Evolutionary conservation across 202 grass and related monocot species (phyloP).

Genomic region (Eragrostis tef): DNA sequence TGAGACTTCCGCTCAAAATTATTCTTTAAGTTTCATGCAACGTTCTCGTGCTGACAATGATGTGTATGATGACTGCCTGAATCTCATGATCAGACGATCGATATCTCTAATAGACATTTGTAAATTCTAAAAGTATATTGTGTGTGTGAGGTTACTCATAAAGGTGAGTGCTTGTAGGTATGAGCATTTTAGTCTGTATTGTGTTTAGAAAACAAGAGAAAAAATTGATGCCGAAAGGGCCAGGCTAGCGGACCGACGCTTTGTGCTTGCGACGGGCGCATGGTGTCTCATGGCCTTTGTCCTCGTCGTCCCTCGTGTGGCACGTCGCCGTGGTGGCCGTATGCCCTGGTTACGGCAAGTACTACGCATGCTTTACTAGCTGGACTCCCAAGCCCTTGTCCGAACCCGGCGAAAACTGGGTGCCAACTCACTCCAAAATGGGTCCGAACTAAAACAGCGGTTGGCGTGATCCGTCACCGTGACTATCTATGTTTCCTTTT

Average conservation of each 20-base stretch:
- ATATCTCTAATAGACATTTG: no score
- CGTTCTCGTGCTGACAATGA: no score
- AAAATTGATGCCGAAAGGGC: neutral
- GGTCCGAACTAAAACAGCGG: neutral
- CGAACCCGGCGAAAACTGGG: neutral
- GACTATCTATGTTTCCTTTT: no score
- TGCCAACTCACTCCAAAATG: slow-evolving; percentile 35
- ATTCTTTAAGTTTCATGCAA: no score
- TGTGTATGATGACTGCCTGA: no score
- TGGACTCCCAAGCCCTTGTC: slow-evolving; percentile 31
- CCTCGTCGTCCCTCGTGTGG: neutral
- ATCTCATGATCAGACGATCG: no score
- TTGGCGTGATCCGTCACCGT: neutral
- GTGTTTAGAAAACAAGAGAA: no score
- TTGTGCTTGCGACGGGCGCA: neutral
- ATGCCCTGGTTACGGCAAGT: neutral
- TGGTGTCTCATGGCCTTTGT: neutral
- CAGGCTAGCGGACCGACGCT: neutral
- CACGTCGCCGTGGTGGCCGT: neutral
- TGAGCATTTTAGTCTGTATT: no score
- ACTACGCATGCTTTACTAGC: neutral
- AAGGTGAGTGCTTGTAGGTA: no score
- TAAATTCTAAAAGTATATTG: no score
- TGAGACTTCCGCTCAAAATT: no score
- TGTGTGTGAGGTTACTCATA: no score